A percentile compares a stretch with the other conserved stretches of the same genome.
These are phyloP conservation scores for Ogataea methylovora DNA, from an alignment of 805 yeast genomes.

Conservation along the genomic window DNA sequence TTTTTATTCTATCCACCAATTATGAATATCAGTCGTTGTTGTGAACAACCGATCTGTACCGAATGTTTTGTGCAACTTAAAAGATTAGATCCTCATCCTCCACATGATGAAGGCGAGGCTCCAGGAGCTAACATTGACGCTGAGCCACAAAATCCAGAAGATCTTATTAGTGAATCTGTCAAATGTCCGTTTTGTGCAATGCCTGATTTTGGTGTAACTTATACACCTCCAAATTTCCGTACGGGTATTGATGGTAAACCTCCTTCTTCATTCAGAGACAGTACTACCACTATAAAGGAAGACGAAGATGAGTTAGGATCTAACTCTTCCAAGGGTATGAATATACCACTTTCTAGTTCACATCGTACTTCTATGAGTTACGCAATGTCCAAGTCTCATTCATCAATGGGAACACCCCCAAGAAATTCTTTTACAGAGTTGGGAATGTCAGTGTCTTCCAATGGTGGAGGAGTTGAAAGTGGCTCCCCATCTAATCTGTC, in stretches of 20 bases:
- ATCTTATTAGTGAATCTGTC: slow-evolving; percentile 79
- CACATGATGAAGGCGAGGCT: slow-evolving; percentile 52
- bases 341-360: neutral
- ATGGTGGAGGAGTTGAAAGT: neutral
- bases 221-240: slow-evolving; percentile 53
- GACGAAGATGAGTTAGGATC: slow-evolving; percentile 13
- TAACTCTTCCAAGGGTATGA: slow-evolving; percentile 1
- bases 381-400: slow-evolving; percentile 20
- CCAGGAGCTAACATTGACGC: slow-evolving; percentile 11
- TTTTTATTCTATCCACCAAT: slow-evolving; percentile 77
- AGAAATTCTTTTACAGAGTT: slow-evolving; percentile 2
- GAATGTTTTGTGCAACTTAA: slow-evolving; percentile 97
- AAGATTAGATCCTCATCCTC: slow-evolving; percentile 87
- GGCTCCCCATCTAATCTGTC: neutral
- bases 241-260: slow-evolving; percentile 52
- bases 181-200: slow-evolving; percentile 92
- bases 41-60: slow-evolving; percentile 88
- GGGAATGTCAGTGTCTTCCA: too few relatives aligned
- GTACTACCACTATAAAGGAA: slow-evolving; percentile 10
- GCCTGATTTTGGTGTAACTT: slow-evolving; percentile 77
- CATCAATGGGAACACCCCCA: slow-evolving; percentile 21
- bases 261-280: slow-evolving; percentile 34
- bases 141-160: slow-evolving; percentile 39
- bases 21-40: slow-evolving; percentile 77
- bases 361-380: slow-evolving; percentile 15